Evolutionary conservation across 768 basidiomycete species (phyloP), one percentile per base, ranked within the genome.

Genomic region (Chiua virens): DNA sequence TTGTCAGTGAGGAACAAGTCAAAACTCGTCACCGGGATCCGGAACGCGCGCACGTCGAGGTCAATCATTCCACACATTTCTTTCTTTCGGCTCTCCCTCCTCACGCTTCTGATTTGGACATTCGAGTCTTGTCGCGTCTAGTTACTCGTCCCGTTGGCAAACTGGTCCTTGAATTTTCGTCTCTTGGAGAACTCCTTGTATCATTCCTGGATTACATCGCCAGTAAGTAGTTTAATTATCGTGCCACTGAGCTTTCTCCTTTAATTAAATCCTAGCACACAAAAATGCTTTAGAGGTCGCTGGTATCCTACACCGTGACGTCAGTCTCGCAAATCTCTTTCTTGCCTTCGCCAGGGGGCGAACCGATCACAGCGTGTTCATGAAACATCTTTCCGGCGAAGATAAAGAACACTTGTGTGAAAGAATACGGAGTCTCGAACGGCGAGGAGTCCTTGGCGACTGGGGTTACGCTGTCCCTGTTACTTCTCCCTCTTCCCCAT

Each of bases 281-380:
- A 47, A 45, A 40, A 18, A 49, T 34, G 41, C 30, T 6, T 21
- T 53, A 1, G 25, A 42, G 17, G 23, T 30, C 8, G 20, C 27
- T 17, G 25, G 38, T 5, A 23, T 57, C 18, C 28, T 57, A 11
- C 56, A 53, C 40, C 22, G 23, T 3, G 45, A 57, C 17, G 47
- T 49, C 10, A 57, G 56, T 14, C 35, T 53, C 6, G 4, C 42
- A 1, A 53, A 57, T 22, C 20, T 53, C 15, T n/a, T n/a, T n/a
- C n/a, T n/a, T n/a, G 38, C 47, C 5, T 42, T 53, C 4, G 25
- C 41, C 5, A 23, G 5, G 1, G 22, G 39, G 18, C 6, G n/a
- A 20, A 30, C 18, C 5, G 21, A 21, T 17, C n/a, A 39, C 25
- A 5, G 2, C 20, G 1, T 30, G 11, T 30, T 9, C 11, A 30